Conservation (phyloP, 371 early-diverging fungal genomes). For the Circinella umbellata region DNA sequence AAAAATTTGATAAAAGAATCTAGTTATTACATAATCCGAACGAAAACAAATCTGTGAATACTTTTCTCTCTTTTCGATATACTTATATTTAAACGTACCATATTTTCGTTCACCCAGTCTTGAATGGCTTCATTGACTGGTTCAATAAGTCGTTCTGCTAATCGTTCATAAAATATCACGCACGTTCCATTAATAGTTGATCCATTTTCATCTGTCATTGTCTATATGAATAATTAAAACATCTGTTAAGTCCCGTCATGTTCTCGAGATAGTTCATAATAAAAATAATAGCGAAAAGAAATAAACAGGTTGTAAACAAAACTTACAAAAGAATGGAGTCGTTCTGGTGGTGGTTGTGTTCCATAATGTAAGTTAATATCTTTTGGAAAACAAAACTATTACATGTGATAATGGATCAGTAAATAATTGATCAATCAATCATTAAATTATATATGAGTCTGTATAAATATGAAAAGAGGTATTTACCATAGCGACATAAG, state of each 20-base stretch:
- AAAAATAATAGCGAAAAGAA: too few relatives aligned
- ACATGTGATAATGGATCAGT: too few relatives aligned
- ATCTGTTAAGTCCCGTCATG: too few relatives aligned
- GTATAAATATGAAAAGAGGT: too few relatives aligned
- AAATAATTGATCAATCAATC: too few relatives aligned
- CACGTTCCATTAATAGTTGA: constrained; percentile 73
- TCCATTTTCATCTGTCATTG: constrained; percentile 77
- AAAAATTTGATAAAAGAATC: too few relatives aligned
- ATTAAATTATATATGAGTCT: neutral
- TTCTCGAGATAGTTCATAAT: too few relatives aligned
- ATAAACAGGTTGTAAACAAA: too few relatives aligned
- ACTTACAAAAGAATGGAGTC: constrained; percentile 73
- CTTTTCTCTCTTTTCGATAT: neutral
- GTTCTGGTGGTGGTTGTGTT: constrained; percentile 63
- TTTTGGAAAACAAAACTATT: constrained; percentile 82
- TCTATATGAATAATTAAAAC: constrained; percentile 29
- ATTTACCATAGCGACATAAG: constrained; percentile 69
- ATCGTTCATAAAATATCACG: constrained; percentile 67
- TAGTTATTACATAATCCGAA: too few relatives aligned
- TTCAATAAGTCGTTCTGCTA: constrained; percentile 39
- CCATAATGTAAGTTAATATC: constrained; percentile 61
- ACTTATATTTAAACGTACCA: constrained; percentile 37
- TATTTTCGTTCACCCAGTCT: constrained; percentile 55
- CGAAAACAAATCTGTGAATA: too few relatives aligned
- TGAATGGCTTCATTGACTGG: constrained; percentile 56